Percentiles rank a stretch among this genome's conserved stretches.
Evolutionary conservation across 441 rosid genomes (phyloP).

Genomic region (Francoa sonchifolia): DNA sequence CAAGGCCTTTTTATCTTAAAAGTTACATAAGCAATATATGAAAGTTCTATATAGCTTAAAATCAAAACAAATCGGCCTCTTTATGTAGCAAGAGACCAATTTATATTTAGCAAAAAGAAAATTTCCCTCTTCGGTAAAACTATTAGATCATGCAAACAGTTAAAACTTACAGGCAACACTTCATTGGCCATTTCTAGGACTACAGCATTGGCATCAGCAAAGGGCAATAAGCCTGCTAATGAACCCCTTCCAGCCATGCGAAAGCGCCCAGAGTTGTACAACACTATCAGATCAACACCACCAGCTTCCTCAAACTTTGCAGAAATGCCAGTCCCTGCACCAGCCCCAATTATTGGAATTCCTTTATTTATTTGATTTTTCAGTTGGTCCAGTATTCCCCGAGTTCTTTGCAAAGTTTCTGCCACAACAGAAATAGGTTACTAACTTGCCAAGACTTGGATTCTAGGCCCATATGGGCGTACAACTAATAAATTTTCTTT

Average conservation of each 20-base stretch:
- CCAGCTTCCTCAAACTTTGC: conserved; percentile 99
- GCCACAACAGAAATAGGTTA: conserved; percentile 15
- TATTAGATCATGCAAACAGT: background rate
- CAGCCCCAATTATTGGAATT: conserved; percentile 83
- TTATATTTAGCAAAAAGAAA: too few species aligned
- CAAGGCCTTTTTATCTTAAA: too few species aligned
- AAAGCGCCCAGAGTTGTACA: conserved; percentile 93
- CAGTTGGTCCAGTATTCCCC: conserved; percentile 45
- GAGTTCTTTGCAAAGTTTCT: conserved; percentile 75
- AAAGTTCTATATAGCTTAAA: too few species aligned
- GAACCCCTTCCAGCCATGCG: conserved; percentile 99
- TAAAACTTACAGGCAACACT: conserved; percentile 71
- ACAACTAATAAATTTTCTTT: background rate
- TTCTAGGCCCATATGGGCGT: background rate
- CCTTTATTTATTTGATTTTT: conserved; percentile 58
- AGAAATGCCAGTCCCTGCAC: conserved; percentile 97
- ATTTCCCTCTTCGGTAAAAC: background rate
- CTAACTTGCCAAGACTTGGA: too few species aligned
- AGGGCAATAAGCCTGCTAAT: conserved; percentile 80
- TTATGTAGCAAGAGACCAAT: too few species aligned
- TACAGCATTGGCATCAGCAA: conserved; percentile 90
- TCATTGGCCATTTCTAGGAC: conserved; percentile 95
- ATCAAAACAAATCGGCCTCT: too few species aligned
- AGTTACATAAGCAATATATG: too few species aligned
- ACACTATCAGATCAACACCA: conserved; percentile 74